phyloP scores from a whole-genome alignment of 768 basidiomycete species.

The Lepiota venenata region DNA sequence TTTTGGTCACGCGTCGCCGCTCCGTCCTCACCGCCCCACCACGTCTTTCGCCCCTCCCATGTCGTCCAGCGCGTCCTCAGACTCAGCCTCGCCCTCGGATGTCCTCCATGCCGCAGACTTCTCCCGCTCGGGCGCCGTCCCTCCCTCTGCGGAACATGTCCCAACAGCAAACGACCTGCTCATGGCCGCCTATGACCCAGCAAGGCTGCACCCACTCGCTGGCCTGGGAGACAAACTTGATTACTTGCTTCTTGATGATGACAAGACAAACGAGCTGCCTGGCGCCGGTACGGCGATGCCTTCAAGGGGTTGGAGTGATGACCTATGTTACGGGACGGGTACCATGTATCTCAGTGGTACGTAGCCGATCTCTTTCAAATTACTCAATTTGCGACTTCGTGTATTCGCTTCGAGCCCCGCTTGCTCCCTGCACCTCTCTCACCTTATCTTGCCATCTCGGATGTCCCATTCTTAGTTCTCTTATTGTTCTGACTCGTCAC shows the following conservation, averaged over 20 bases:
- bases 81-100: constrained; percentile 41
- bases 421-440: constrained; percentile 52
- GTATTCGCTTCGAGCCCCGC: constrained; percentile 49
- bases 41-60: constrained; percentile 18
- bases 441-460: constrained; percentile 64
- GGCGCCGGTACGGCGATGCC: constrained; percentile 91
- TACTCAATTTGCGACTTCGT: constrained; percentile 46
- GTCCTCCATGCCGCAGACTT: constrained; percentile 47
- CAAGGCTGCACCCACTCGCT: constrained; percentile 91
- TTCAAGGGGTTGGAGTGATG: constrained; percentile 97
- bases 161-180: constrained; percentile 88
- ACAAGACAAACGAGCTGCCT: constrained; percentile 88
- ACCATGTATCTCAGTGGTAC: constrained; percentile 97
- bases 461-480: constrained; percentile 54
- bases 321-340: constrained; percentile 98
- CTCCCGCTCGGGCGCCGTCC: constrained; percentile 34
- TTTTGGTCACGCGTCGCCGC: constrained; percentile 19
- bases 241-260: constrained; percentile 94
- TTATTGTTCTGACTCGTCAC: constrained; percentile 85
- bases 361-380: constrained; percentile 63
- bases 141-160: constrained; percentile 46
- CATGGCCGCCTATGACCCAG: constrained; percentile 84
- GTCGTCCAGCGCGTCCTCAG: constrained; percentile 26
- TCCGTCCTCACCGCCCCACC: constrained; percentile 11
- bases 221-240: constrained; percentile 91